A percentile compares a stretch with the other conserved stretches of the same genome.
Conservation (phyloP, 805 yeast genomes). For the Starmerella etchellsii region DNA sequence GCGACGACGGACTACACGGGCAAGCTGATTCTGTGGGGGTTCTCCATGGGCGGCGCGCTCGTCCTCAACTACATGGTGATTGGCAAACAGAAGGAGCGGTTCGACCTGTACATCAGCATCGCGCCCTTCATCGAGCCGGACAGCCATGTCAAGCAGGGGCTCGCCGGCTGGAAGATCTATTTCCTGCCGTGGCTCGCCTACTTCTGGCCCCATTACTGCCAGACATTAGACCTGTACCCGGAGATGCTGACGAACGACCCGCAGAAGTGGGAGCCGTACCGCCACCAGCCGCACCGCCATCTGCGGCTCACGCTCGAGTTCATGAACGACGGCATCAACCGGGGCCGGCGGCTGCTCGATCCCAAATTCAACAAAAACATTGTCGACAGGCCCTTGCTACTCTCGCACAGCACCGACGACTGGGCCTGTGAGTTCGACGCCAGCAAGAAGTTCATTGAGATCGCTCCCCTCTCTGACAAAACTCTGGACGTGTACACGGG, state of each 20-base stretch:
- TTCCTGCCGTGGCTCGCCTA: conserved; percentile 22
- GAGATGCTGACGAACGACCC: conserved; percentile 24
- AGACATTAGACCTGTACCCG: conserved; percentile 19
- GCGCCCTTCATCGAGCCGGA: conserved; percentile 26
- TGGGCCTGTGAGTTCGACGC: conserved; percentile 16
- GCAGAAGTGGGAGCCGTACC: conserved; percentile 16
- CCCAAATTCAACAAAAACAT: conserved; percentile 22
- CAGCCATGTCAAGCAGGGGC: conserved; percentile 13
- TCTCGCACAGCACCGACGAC: conserved; percentile 31
- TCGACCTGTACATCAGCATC: conserved; percentile 27
- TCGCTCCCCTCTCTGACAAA: conserved; percentile 17
- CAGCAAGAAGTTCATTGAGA: conserved; percentile 11
- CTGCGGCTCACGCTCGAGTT: conserved; percentile 23
- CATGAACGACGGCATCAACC: conserved; percentile 27
- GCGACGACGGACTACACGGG: conserved; percentile 16
- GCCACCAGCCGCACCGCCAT: conserved; percentile 23
- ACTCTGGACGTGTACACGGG: conserved; percentile 16
- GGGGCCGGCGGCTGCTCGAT: conserved; percentile 26
- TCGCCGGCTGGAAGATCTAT: conserved; percentile 20
- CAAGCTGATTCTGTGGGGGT: conserved; percentile 27
- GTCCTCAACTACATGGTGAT: conserved; percentile 28
- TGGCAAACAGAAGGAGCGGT: conserved; percentile 25
- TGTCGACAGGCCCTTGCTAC: conserved; percentile 26
- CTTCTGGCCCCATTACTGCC: conserved; percentile 23
- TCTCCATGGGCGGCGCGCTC: conserved; percentile 33